Percentiles rank a stretch among this genome's conserved stretches.
These are phyloP conservation scores for Podaxis carcinomalis DNA, from an alignment of 768 basidiomycete genomes.

Conservation along the genomic window DNA sequence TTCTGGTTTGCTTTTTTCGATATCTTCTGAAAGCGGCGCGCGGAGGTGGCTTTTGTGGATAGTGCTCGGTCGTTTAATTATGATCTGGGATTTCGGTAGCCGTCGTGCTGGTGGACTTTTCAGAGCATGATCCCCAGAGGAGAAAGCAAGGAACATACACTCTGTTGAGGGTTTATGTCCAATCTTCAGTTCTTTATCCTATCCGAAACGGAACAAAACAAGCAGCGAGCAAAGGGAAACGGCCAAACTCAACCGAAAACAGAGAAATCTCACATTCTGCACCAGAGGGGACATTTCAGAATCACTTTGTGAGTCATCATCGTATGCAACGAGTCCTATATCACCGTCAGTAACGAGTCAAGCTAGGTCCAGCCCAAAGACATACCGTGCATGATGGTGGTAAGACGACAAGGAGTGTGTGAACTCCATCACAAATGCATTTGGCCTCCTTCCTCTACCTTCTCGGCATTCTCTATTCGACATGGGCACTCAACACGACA, in stretches of 20 bases:
- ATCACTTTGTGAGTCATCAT: constrained; percentile 60
- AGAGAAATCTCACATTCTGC: constrained; percentile 63
- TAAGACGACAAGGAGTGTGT: constrained; percentile 7
- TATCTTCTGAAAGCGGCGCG: constrained; percentile 45
- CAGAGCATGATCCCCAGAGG: background rate
- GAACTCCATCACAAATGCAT: constrained; percentile 5
- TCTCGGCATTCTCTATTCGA: constrained; percentile 16
- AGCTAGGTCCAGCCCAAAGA: background rate
- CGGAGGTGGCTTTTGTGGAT: constrained; percentile 47
- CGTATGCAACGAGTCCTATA: constrained; percentile 59
- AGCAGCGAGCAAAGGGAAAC: constrained; percentile 66
- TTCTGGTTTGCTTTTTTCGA: constrained; percentile 16
- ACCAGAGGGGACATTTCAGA: constrained; percentile 38
- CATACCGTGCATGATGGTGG: constrained; percentile 23
- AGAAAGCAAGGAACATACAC: constrained; percentile 28
- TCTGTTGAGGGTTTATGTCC: constrained; percentile 34
- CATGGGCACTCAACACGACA: constrained; percentile 27
- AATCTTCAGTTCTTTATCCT: constrained; percentile 54
- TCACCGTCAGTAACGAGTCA: background rate
- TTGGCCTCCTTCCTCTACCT: constrained; percentile 7
- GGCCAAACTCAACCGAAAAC: constrained; percentile 26
- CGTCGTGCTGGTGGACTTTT: constrained; percentile 29
- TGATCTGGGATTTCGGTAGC: constrained; percentile 49
- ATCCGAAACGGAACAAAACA: constrained; percentile 47
- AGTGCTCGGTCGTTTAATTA: constrained; percentile 49